Evolutionary conservation across 2,329 filamentous ascomycete genomes (phyloP), one percentile per base, ranked within the genome.

Genomic region (Fusarium setosum): DNA sequence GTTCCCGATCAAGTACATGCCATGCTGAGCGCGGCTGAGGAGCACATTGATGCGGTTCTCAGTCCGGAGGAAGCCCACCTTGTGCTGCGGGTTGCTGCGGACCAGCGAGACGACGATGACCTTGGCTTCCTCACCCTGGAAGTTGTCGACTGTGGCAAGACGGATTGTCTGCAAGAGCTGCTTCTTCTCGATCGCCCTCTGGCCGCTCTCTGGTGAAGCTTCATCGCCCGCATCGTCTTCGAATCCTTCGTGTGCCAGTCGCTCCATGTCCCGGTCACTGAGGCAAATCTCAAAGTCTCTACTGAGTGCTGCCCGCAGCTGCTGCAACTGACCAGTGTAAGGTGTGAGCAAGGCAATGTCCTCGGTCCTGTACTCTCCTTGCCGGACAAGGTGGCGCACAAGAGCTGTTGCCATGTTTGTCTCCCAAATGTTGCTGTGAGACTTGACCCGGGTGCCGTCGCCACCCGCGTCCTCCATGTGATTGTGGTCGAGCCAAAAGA

Each of bases 121-220:
- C 50, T 92, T 89, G 2, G 88, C 88, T 69, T 94, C 91, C 71
- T 94, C 91, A 0, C 91, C 92, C 68, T 94, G 90, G 55, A 92
- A 94, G 64, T 93, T 94, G 73, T 92, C 90, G 0, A 93, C 84
- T 0, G 89, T 93, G 0, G 90, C 88, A 0, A 90, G 74, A 5
- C 86, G 78, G 4, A 91, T 73, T 2, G 78, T 79, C 21, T 84
- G 77, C 0, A 83, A 70, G 0, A 89, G 76, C 0, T 77, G 81
- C 5, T 77, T 68, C 34, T 73, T 72, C 12, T 54, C 42, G 6
- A 65, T n/a, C 9, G 44, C 17, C n/a, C 24, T 38, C 54, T 51
- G 31, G 44, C 26, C n/a, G 3, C 10, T 18, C n/a, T 68, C 67
- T 32, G 70, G 44, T n/a, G 71, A 61, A 9, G 63, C 64, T 2